A percentile compares a stretch with the other conserved stretches of the same genome.
phyloP scores from a whole-genome alignment of 768 basidiomycete species.

The Lentinula aciculospora region DNA sequence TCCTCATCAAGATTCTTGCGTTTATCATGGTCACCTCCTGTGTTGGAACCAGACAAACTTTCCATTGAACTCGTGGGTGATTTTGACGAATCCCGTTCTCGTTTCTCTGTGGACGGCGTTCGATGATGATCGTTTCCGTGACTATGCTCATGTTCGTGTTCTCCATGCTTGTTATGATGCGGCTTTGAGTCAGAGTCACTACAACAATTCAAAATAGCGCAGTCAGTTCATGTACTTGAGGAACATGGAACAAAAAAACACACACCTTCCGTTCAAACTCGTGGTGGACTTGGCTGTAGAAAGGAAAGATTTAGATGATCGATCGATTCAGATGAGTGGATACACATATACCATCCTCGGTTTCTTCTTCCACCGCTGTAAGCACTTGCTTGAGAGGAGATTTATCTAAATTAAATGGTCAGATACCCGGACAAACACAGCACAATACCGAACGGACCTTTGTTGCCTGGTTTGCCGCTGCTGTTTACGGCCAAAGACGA shows the following conservation, averaged over 20 bases:
- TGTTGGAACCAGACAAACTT: background rate
- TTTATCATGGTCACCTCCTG: background rate
- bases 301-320: background rate
- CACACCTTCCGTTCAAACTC: background rate
- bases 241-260: background rate
- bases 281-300: background rate
- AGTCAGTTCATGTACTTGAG: background rate
- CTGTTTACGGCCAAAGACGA: background rate
- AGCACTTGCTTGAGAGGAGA: conserved; percentile 4
- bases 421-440: background rate
- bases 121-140: background rate
- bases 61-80: conserved; percentile 2
- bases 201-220: background rate
- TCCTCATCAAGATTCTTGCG: background rate
- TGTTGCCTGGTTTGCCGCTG: background rate
- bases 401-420: background rate
- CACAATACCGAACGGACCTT: background rate
- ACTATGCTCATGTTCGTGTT: background rate
- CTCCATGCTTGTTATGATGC: background rate
- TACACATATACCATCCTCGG: background rate
- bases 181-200: background rate
- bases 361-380: conserved; percentile 3
- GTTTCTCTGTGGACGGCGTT: background rate
- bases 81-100: conserved; percentile 3
- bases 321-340: background rate